A percentile compares a stretch with the other conserved stretches of the same genome.
phyloP scores from a whole-genome alignment of 257 asterid genomes.

The Jacaranda copaia region DNA sequence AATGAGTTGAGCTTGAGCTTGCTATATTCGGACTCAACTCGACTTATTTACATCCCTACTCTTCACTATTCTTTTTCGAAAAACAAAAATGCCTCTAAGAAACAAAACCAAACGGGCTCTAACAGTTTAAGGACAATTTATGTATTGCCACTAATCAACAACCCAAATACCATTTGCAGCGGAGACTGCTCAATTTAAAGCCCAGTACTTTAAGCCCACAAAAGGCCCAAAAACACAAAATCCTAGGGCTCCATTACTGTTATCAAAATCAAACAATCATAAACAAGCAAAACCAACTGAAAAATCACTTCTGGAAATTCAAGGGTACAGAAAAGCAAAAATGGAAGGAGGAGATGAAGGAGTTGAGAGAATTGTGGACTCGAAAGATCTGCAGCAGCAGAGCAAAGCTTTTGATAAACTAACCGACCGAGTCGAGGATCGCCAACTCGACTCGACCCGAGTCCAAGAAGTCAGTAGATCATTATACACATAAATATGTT shows the following conservation, averaged over 20 bases:
- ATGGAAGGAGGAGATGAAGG: slow-evolving; percentile 91
- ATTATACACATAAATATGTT: neutral
- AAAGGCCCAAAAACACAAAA: slow-evolving; percentile 25
- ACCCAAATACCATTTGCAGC: neutral
- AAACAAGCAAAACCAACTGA: neutral
- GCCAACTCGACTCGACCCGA: slow-evolving; percentile 95
- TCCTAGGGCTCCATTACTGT: slow-evolving; percentile 38
- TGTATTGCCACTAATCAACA: no score
- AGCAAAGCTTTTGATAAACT: slow-evolving; percentile 94
- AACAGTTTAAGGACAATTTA: no score
- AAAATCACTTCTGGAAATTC: slow-evolving; percentile 6
- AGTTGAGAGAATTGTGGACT: slow-evolving; percentile 68
- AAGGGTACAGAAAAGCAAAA: slow-evolving; percentile 2
- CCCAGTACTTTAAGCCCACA: slow-evolving; percentile 12
- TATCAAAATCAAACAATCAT: slow-evolving; percentile 6
- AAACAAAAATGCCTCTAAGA: no score
- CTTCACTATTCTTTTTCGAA: no score
- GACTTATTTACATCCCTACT: no score
- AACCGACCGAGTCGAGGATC: slow-evolving; percentile 98
- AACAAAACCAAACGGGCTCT: no score
- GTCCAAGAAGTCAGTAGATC: slow-evolving; percentile 76
- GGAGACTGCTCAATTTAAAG: neutral
- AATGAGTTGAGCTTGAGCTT: no score
- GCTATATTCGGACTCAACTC: no score
- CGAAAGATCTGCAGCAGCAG: slow-evolving; percentile 97